Conservation (phyloP, 345 rosid genomes). For the Populus nigra region DNA sequence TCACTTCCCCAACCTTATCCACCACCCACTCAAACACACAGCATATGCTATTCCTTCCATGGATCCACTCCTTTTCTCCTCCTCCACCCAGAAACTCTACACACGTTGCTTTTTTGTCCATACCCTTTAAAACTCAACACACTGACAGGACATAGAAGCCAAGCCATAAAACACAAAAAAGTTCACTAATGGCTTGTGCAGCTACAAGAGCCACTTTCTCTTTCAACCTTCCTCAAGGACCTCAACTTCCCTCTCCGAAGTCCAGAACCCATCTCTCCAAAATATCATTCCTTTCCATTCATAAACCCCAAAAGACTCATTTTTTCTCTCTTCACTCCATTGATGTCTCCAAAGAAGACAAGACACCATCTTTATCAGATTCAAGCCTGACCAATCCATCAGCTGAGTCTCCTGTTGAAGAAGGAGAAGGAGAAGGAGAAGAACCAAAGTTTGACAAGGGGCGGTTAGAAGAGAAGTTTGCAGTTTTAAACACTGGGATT, state of each 20-base stretch:
- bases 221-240: constrained; percentile 35
- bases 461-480: constrained; percentile 85
- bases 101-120: not conserved
- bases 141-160: not conserved
- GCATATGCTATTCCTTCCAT: constrained; percentile 37
- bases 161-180: not conserved
- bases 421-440: not conserved
- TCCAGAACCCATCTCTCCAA: constrained; percentile 24
- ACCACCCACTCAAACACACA: not conserved
- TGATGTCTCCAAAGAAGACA: constrained; percentile 79
- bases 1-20: constrained; percentile 9
- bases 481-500: constrained; percentile 89
- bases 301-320: constrained; percentile 25
- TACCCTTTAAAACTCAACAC: not conserved
- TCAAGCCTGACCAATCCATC: constrained; percentile 24
- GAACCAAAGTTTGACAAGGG: constrained; percentile 33
- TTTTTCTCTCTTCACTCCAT: constrained; percentile 33
- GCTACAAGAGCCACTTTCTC: constrained; percentile 54
- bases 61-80: constrained; percentile 44
- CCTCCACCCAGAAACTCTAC: constrained; percentile 34
- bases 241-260: constrained; percentile 24
- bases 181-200: constrained; percentile 59
- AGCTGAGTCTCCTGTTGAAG: not conserved
- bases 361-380: constrained; percentile 36
- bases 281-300: constrained; percentile 22